These are phyloP conservation scores for Allium cepa DNA, from an alignment of 106 monocot species.

Conservation along the genomic window DNA sequence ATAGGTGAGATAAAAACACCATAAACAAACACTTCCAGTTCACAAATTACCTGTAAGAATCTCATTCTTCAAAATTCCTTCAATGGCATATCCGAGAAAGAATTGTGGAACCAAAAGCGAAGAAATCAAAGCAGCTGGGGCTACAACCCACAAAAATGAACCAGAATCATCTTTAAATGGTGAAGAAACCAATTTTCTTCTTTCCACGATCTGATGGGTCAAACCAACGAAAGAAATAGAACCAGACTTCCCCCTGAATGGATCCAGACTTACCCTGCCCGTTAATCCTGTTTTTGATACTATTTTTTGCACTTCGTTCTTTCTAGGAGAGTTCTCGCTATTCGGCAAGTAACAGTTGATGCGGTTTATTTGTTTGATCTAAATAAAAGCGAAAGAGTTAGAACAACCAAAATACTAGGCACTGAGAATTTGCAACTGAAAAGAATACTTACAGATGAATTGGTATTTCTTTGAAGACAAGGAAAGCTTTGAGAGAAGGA, in stretches of 20 bases:
- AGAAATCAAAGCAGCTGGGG: constrained; percentile 45
- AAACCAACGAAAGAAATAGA: constrained; percentile 50
- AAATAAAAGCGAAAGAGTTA: not conserved
- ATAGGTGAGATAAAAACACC: no score
- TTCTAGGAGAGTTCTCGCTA: constrained; percentile 4
- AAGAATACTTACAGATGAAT: not conserved
- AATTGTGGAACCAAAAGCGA: constrained; percentile 60
- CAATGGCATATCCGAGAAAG: constrained; percentile 32
- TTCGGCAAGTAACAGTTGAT: constrained; percentile 12
- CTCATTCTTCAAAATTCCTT: constrained; percentile 31
- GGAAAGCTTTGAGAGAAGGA: constrained; percentile 6
- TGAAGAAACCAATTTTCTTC: constrained; percentile 41
- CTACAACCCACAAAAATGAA: constrained; percentile 45
- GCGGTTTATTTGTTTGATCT: not conserved
- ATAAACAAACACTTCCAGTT: no score
- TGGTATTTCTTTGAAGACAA: not conserved
- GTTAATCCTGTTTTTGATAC: not conserved
- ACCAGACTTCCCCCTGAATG: constrained; percentile 46
- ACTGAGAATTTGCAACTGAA: not conserved
- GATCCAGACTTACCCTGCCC: constrained; percentile 20
- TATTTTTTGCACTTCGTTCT: not conserved
- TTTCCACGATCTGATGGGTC: constrained; percentile 31
- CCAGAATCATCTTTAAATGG: constrained; percentile 44
- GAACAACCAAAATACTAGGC: not conserved
- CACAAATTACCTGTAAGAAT: constrained; percentile 37